phyloP scores from a whole-genome alignment of 139 green algal species.

The Yamagishiella unicocca region DNA sequence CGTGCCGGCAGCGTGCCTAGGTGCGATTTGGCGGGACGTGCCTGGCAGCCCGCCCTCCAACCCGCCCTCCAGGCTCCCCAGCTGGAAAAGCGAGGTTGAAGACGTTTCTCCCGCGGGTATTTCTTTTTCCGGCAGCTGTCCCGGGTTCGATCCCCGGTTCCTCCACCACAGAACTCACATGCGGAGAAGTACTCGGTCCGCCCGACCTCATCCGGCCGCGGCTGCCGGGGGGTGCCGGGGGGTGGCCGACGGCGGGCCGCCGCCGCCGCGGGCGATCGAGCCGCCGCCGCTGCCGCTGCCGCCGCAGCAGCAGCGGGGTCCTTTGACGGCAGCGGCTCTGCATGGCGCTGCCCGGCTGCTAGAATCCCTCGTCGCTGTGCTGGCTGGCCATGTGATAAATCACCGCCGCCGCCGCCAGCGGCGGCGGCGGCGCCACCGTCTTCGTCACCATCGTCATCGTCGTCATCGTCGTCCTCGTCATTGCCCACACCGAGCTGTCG shows the following conservation, averaged over 20 bases:
- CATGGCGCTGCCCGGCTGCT: too few relatives aligned
- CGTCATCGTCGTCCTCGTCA: background rate
- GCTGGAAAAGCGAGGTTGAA: too few relatives aligned
- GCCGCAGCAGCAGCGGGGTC: background rate
- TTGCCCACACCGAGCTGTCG: background rate
- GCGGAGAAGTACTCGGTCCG: slow-evolving; percentile 33
- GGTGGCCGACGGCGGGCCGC: background rate
- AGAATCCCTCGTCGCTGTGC: too few relatives aligned
- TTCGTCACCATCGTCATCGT: background rate
- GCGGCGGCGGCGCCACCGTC: background rate
- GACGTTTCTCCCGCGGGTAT: too few relatives aligned
- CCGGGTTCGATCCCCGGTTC: too few relatives aligned
- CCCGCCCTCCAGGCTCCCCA: too few relatives aligned
- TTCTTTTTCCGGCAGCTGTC: too few relatives aligned
- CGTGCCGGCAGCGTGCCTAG: too few relatives aligned
- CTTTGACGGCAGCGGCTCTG: too few relatives aligned
- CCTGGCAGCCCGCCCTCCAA: too few relatives aligned
- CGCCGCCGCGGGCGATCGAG: background rate
- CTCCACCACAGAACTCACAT: background rate
- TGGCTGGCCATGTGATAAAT: too few relatives aligned
- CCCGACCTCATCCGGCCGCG: background rate
- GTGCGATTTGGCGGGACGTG: too few relatives aligned
- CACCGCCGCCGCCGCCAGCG: background rate
- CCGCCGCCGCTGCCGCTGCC: background rate
- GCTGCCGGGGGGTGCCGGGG: slow-evolving; percentile 4